Percentiles rank a stretch among this genome's conserved stretches.
phyloP scores from a whole-genome alignment of 140 eudicot genomes.

The Erigeron philadelphicus region DNA sequence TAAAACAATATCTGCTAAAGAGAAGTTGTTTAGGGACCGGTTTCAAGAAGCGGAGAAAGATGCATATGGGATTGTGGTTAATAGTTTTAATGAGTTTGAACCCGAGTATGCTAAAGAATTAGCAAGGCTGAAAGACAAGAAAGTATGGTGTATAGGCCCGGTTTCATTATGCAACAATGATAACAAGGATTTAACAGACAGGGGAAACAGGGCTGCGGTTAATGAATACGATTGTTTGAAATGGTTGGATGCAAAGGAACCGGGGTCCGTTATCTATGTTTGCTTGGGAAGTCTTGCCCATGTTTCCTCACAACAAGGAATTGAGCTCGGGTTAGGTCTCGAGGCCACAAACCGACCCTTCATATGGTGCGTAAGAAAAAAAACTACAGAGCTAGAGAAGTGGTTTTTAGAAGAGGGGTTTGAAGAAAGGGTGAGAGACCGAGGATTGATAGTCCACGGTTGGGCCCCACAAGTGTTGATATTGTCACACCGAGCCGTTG shows the following conservation, averaged over 20 bases:
- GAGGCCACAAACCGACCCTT: conserved; percentile 34
- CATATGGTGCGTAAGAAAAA: conserved; percentile 30
- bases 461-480: conserved; percentile 51
- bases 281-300: conserved; percentile 31
- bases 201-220: conserved; percentile 32
- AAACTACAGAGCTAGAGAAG: conserved; percentile 21
- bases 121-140: conserved; percentile 9
- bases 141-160: conserved; percentile 36
- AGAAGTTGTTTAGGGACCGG: not conserved
- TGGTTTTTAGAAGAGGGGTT: conserved; percentile 32
- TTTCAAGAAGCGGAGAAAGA: conserved; percentile 9
- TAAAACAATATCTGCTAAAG: not conserved
- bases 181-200: conserved; percentile 15
- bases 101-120: conserved; percentile 29
- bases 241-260: conserved; percentile 31
- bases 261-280: conserved; percentile 28
- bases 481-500: conserved; percentile 32
- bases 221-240: conserved; percentile 20
- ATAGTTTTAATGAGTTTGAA: conserved; percentile 39
- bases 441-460: conserved; percentile 29
- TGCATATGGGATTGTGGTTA: conserved; percentile 29
- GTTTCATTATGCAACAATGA: conserved; percentile 30
- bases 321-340: conserved; percentile 37
- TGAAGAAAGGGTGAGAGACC: conserved; percentile 31
- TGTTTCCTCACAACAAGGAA: conserved; percentile 19